Base-by-base conservation (phyloP, 352 stramenopile species). In the Globisporangium radiosum region DNA sequence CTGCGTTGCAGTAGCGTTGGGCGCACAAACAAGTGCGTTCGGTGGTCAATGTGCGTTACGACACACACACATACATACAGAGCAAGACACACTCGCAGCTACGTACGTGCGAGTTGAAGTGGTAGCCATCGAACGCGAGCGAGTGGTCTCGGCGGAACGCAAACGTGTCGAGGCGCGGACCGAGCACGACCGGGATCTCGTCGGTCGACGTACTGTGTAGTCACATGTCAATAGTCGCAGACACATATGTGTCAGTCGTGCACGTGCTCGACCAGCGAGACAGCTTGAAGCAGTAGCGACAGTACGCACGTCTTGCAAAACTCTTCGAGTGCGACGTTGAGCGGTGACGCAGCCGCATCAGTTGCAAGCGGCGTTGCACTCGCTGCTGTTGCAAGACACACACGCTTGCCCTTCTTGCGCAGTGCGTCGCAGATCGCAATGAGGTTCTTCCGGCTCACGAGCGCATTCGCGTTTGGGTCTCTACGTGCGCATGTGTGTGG, bases 51-150 rank as follows among this genome's bases (percentile, higher is more conserved):
- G 25, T 33, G 19, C 54, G 7, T 25, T 19, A 19, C 25, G 37
- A 47, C n/a, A 44, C 4, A 42, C 38, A 54, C 25, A 11, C 3
- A 52, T 9, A n/a, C 17, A 25, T n/a, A 11, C 1, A 57, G 38
- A 51, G 33, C 17, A 3, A 40, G n/a, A 55, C 14, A 7, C 50
- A 17, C 8, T 9, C 38, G 10, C 5, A 11, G 2, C 13, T 10
- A 69, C 72, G 52, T 82, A 92, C 82, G 53, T 72, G 85, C 33
- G 81, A 90, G 65, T 92, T 92, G 69, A 92, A 88, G 60, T 90
- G 82, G 67, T 81, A 92, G 40, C 76, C 72, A 63, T 94, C 85
- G 66, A 76, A 91, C 38, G 68, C 68, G 39, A 88, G 71, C 5
- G 74, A 68, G 17, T 64, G 81, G 7, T 84, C 65, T 14, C 82